A percentile compares a stretch with the other conserved stretches of the same genome.
Conservation (phyloP, 148 eudicot genomes). For the Amaranthus cruentus region DNA sequence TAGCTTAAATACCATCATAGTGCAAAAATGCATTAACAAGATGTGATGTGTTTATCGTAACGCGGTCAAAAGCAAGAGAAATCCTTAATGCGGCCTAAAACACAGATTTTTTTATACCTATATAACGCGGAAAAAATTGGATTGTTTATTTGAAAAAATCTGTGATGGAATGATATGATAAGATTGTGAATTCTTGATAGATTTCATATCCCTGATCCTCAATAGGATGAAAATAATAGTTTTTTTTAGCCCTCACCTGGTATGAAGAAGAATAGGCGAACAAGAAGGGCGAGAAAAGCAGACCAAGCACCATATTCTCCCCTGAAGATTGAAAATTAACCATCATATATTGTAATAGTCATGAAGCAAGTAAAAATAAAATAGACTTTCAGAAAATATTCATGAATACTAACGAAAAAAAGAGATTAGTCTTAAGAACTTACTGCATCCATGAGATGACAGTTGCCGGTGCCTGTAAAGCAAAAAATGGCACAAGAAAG, state of each 20-base stretch:
- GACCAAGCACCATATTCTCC: constrained; percentile 94
- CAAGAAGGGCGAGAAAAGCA: constrained; percentile 73
- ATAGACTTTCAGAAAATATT: not conserved
- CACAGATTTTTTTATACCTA: too few species aligned
- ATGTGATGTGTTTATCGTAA: too few species aligned
- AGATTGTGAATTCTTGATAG: not conserved
- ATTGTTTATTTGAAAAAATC: too few species aligned
- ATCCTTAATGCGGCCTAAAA: too few species aligned
- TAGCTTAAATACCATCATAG: too few species aligned
- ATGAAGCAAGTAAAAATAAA: constrained; percentile 5
- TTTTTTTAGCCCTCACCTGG: constrained; percentile 49
- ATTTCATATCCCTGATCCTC: not conserved
- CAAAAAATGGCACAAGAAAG: constrained; percentile 83
- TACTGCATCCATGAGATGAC: constrained; percentile 85
- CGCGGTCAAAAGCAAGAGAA: too few species aligned
- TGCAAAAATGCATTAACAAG: too few species aligned
- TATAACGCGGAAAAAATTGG: too few species aligned
- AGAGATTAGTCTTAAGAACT: constrained; percentile 14
- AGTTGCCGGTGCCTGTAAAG: constrained; percentile 77
- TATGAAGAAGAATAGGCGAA: constrained; percentile 76
- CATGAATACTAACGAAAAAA: not conserved
- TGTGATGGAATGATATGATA: not conserved
- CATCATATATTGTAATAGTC: not conserved
- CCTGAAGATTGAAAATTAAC: constrained; percentile 32
- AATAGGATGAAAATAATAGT: not conserved